Conservation (phyloP, 768 basidiomycete genomes). For the Hysterangium stoloniferum region DNA sequence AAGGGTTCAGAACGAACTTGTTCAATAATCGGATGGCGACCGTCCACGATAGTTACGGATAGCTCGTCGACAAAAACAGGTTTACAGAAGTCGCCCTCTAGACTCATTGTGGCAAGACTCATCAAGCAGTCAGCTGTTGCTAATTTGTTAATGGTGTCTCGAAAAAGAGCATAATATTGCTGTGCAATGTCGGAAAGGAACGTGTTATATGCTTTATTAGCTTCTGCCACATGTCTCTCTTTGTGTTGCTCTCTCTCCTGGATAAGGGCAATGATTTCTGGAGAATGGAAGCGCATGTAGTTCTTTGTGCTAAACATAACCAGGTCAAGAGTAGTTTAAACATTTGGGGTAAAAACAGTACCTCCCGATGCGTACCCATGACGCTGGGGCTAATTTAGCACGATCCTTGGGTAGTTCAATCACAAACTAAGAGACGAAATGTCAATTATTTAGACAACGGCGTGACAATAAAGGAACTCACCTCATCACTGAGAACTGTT, state of each 20-base stretch:
- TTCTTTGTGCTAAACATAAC: constrained; percentile 52
- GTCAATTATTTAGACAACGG: not conserved
- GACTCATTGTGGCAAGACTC: constrained; percentile 74
- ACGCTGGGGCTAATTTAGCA: constrained; percentile 35
- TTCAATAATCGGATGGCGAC: constrained; percentile 92
- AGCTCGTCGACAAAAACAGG: constrained; percentile 63
- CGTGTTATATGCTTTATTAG: constrained; percentile 52
- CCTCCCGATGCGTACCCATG: constrained; percentile 66
- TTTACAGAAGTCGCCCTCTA: constrained; percentile 67
- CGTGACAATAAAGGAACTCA: constrained; percentile 24
- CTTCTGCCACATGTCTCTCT: constrained; percentile 63
- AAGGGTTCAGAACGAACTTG: constrained; percentile 69
- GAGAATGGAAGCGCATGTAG: constrained; percentile 68
- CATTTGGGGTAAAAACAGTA: constrained; percentile 21
- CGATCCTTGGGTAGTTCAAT: constrained; percentile 66
- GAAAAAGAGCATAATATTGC: constrained; percentile 61
- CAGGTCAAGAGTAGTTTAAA: constrained; percentile 8
- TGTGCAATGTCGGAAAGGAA: constrained; percentile 66
- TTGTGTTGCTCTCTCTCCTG: constrained; percentile 67
- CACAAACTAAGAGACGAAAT: constrained; percentile 50
- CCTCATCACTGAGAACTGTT: constrained; percentile 62
- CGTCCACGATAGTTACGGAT: constrained; percentile 66
- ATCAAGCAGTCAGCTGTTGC: constrained; percentile 82
- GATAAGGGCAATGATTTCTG: constrained; percentile 50
- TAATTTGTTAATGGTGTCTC: constrained; percentile 71